Evolutionary conservation across 768 basidiomycete genomes (phyloP).

Genomic region (Porpolomopsis calyptriformis): DNA sequence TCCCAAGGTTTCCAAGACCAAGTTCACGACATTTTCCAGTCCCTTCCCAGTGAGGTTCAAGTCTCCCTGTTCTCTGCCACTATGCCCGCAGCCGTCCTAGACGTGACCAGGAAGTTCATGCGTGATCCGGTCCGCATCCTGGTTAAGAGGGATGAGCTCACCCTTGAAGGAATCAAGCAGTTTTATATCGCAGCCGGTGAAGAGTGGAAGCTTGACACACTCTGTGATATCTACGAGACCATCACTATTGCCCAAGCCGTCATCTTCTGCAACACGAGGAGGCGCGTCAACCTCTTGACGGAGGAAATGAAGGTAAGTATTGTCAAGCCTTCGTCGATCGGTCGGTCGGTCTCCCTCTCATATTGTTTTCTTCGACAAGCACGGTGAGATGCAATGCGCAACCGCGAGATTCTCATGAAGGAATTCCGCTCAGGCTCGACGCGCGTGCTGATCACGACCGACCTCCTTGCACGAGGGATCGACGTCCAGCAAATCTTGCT

Average conservation of each 20-base stretch:
- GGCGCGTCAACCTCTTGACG: conserved; percentile 97
- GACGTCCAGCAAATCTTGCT: conserved; percentile 96
- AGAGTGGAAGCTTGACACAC: conserved; percentile 97
- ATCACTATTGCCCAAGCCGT: conserved; percentile 98
- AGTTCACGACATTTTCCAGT: conserved; percentile 97
- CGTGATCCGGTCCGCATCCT: conserved; percentile 90
- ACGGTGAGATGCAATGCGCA: conserved; percentile 96
- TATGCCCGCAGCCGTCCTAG: conserved; percentile 92
- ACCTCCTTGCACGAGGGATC: conserved; percentile 93
- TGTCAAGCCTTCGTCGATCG: conserved; percentile 1
- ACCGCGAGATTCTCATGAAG: conserved; percentile 95
- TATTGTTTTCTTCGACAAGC: conserved; percentile 33
- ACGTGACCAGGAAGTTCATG: conserved; percentile 99
- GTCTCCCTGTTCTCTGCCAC: conserved; percentile 94
- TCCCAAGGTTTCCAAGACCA: conserved; percentile 98
- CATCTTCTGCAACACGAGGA: conserved; percentile 97
- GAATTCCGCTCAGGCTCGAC: conserved; percentile 98
- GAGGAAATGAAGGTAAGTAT: conserved; percentile 86
- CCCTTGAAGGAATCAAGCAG: conserved; percentile 97
- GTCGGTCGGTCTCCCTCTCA: conserved; percentile 3
- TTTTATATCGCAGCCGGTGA: conserved; percentile 99
- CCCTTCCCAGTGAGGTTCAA: conserved; percentile 90
- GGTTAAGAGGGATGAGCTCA: conserved; percentile 95
- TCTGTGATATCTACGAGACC: conserved; percentile 96
- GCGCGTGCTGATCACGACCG: conserved; percentile 96